Conservation (phyloP, 1,284 basidiomycete species). For the Apiotrichum siamense region DNA sequence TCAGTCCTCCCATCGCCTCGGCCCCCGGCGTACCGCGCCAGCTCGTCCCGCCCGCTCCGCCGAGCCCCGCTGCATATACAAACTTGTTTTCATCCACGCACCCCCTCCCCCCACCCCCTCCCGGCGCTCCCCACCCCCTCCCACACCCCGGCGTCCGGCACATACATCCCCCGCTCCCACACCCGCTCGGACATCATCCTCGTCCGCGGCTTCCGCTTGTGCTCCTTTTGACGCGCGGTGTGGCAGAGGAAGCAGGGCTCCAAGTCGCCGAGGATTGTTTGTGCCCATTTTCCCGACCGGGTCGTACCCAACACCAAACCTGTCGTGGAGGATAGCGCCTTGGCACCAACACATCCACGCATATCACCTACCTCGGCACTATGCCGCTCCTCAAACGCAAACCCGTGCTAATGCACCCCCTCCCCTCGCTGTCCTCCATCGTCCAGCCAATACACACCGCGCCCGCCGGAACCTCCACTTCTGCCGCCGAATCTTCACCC, state of each 20-base stretch:
- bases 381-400: constrained; percentile 90
- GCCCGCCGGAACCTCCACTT: constrained; percentile 1
- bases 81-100: no score
- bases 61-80: no score
- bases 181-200: no score
- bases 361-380: no score
- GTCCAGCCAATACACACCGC: constrained; percentile 12
- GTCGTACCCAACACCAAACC: background rate
- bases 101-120: no score
- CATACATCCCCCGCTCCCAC: no score
- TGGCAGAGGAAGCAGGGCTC: background rate
- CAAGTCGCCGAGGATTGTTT: constrained; percentile 3
- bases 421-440: constrained; percentile 33
- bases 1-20: no score
- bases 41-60: no score
- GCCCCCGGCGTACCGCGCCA: no score
- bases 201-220: no score
- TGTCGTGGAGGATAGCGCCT: background rate
- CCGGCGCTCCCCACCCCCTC: no score
- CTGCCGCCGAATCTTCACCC: constrained; percentile 1
- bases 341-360: background rate
- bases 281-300: background rate
- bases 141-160: no score
- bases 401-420: constrained; percentile 69
- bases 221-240: background rate